Conservation (phyloP, 768 basidiomycete species). For the Auricularia sp. region DNA sequence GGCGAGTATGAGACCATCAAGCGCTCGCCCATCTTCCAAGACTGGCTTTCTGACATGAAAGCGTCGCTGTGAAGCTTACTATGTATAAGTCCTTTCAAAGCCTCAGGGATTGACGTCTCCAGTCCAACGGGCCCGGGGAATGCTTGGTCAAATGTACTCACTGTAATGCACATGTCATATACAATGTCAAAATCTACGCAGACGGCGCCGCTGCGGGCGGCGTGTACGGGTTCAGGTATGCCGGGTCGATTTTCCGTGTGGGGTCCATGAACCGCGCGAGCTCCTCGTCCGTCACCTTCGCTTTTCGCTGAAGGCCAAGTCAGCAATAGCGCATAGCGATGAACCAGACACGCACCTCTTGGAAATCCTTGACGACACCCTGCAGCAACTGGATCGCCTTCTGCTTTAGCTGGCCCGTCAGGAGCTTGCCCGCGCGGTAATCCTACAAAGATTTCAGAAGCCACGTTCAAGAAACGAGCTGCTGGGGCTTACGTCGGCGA, state of each 20-base stretch:
- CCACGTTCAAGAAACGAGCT: neutral
- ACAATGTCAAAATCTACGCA: no score
- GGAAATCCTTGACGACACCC: conserved; percentile 75
- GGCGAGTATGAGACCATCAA: no score
- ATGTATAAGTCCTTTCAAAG: no score
- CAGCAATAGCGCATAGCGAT: neutral
- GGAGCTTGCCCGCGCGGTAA: conserved; percentile 76
- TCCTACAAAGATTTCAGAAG: conserved; percentile 42
- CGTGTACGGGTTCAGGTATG: neutral
- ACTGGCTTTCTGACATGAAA: no score
- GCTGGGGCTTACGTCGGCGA: conserved; percentile 55
- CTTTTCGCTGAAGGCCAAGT: conserved; percentile 47
- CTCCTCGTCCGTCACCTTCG: conserved; percentile 69
- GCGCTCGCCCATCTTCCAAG: no score
- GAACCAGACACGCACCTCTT: conserved; percentile 42
- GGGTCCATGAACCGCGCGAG: conserved; percentile 73
- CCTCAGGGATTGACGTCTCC: no score
- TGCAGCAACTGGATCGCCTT: conserved; percentile 78
- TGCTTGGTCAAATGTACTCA: no score
- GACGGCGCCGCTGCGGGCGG: no score
- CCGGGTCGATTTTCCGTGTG: conserved; percentile 56
- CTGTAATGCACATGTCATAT: no score
- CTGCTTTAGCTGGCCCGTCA: conserved; percentile 88
- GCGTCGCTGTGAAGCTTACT: no score
- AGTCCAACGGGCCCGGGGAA: no score